Percentiles rank a stretch among this genome's conserved stretches.
Evolutionary conservation across 2,329 filamentous ascomycete species (phyloP).

Genomic region (Fusarium hostae): DNA sequence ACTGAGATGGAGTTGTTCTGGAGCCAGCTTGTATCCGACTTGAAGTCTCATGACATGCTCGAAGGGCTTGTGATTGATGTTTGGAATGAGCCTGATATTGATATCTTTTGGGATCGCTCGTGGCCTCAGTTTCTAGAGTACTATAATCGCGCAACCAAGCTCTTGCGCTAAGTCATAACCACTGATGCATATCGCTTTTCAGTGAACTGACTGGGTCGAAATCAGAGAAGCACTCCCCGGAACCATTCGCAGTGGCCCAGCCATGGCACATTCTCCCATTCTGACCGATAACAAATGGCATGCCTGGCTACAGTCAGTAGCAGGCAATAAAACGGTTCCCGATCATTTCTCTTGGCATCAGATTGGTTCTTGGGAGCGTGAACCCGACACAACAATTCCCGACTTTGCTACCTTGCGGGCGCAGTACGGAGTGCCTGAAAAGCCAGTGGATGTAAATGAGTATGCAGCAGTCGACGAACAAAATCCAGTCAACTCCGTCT

Average conservation of each 20-base stretch:
- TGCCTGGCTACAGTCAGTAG: neutral
- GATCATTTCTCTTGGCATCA: neutral
- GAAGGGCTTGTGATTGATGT: neutral
- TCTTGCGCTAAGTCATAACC: neutral
- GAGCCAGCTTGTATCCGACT: neutral
- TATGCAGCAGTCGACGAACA: neutral
- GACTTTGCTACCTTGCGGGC: neutral
- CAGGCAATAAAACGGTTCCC: neutral
- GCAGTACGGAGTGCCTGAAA: neutral
- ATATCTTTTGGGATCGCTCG: neutral
- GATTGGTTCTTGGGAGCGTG: neutral
- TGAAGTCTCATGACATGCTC: neutral
- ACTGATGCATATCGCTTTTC: fast-evolving
- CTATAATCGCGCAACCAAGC: neutral
- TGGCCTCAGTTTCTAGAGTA: neutral
- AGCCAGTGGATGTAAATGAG: neutral
- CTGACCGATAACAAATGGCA: neutral
- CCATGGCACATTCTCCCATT: neutral
- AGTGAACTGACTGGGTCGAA: neutral
- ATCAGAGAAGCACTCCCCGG: neutral
- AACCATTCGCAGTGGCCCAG: neutral
- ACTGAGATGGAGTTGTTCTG: neutral
- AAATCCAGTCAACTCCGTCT: neutral
- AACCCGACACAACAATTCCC: neutral
- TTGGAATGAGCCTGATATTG: constrained; percentile 1